Evolutionary conservation across 2,329 filamentous ascomycete genomes (phyloP), one percentile per base, ranked within the genome.

Genomic region (Incumbomyces lentus): DNA sequence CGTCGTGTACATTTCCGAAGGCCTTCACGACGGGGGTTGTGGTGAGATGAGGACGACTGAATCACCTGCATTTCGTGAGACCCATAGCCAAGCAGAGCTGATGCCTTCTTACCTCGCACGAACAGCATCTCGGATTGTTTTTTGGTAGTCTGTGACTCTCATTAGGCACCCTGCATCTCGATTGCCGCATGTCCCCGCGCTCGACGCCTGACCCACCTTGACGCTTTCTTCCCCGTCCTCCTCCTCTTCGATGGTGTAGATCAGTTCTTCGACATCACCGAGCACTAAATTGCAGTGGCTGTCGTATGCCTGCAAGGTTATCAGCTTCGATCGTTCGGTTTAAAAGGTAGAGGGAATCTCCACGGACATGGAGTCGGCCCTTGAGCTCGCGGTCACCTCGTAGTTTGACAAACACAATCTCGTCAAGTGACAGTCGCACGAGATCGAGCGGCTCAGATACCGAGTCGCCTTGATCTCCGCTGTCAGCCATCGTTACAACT

Each of bases 61-160:
- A 58, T 85, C 82, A 54, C 82, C 81, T 85, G 53, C 36, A 46
- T 62, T 57, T 40, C 54, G 58, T 62, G 43, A 50, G 46, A 12
- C 38, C 16, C 13, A 2, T 14, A 17, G 18, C 39, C 18, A 49
- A 47, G 17, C 32, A 29, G 13, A 40, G 19, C 14, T 40, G 6
- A 26, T 22, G n/a, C 13, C 19, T 13, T 37, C 76, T 52, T 69
- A 90, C 89, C 90, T 85, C 92, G 76, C 49, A 98, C 90, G 64
- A 98, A 98, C 16, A 98, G 71, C 92, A 98, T 98, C 64, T 96
- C 92, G 36, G 88, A 93, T 66, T 95, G 93, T 69, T 94, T 94
- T 70, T 90, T 94, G 52, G 92, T 80, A 12, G 89, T 95, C 85
- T 94, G 53, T 12, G 5, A 43, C 33, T 44, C 11, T 11, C 33